Percentiles rank a stretch among this genome's conserved stretches.
These are phyloP conservation scores for Dictyophora rubrovolvata DNA, from an alignment of 768 basidiomycete species.

Conservation along the genomic window DNA sequence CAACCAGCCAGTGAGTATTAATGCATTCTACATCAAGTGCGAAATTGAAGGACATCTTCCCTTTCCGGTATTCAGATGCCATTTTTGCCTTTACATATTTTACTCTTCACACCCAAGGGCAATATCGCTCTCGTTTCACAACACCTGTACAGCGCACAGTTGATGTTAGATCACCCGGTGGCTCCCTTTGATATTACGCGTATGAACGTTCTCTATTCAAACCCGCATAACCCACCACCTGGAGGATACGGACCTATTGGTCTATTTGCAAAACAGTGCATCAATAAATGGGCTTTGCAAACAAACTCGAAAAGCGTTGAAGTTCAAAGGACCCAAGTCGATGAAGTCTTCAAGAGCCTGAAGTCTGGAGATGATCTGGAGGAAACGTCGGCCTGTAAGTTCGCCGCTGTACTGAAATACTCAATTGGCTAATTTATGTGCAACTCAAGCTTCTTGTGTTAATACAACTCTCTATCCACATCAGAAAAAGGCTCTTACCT, in stretches of 20 bases:
- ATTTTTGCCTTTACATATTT: slow-evolving; percentile 72
- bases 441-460: slow-evolving; percentile 48
- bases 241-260: slow-evolving; percentile 44
- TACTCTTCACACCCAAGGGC: slow-evolving; percentile 90
- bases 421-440: slow-evolving; percentile 11
- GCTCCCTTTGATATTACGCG: slow-evolving; percentile 49
- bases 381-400: slow-evolving; percentile 79
- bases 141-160: slow-evolving; percentile 54
- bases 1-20: slow-evolving; percentile 44
- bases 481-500: slow-evolving; percentile 96
- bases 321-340: slow-evolving; percentile 86
- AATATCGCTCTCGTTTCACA: slow-evolving; percentile 78
- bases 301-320: slow-evolving; percentile 72
- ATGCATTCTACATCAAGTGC: slow-evolving; percentile 13
- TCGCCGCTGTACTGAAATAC: slow-evolving; percentile 13
- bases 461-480: slow-evolving; percentile 89
- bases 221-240: slow-evolving; percentile 79
- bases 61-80: slow-evolving; percentile 43
- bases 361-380: slow-evolving; percentile 77
- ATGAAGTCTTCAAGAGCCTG: slow-evolving; percentile 85
- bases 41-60: slow-evolving; percentile 13
- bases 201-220: slow-evolving; percentile 57
- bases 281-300: slow-evolving; percentile 46
- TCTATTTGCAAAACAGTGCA: slow-evolving; percentile 22
- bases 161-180: slow-evolving; percentile 75